These are phyloP conservation scores for Aureobasidium sp. DNA, from an alignment of 2,329 filamentous ascomycete species.

Conservation along the genomic window DNA sequence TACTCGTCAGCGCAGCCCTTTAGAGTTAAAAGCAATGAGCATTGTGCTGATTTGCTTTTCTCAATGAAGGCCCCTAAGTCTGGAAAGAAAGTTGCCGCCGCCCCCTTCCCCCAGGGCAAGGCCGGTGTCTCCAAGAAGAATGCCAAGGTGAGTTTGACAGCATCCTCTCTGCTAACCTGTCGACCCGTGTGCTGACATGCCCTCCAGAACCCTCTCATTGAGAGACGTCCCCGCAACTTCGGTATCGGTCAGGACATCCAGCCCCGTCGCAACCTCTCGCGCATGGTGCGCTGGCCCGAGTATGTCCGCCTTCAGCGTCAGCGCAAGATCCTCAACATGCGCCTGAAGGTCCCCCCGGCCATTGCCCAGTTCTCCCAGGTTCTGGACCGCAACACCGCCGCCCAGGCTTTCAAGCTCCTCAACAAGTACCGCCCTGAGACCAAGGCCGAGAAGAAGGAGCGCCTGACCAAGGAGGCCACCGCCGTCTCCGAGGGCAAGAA, in stretches of 20 bases:
- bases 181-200: conserved; percentile 9
- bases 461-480: conserved; percentile 94
- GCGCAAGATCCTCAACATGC: conserved; percentile 94
- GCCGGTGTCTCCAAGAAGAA: conserved; percentile 83
- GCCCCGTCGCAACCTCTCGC: conserved; percentile 87
- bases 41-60: conserved; percentile 89
- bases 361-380: conserved; percentile 97
- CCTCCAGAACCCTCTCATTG: conserved; percentile 90
- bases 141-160: conserved; percentile 69
- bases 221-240: conserved; percentile 96
- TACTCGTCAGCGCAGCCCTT: conserved; percentile 52
- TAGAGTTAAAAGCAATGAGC: conserved; percentile 83
- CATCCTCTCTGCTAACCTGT: neutral
- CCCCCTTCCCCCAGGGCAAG: conserved; percentile 93
- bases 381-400: conserved; percentile 92
- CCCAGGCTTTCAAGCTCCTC: conserved; percentile 97
- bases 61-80: conserved; percentile 99
- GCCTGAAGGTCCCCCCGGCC: conserved; percentile 95
- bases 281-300: conserved; percentile 99
- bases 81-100: conserved; percentile 96
- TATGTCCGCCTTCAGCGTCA: conserved; percentile 97
- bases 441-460: conserved; percentile 99
- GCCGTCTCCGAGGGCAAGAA: conserved; percentile 99
- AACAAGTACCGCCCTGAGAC: conserved; percentile 99
- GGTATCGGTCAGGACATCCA: conserved; percentile 99